These are phyloP conservation scores for Lecanicillium sp. DNA, from an alignment of 2,329 filamentous ascomycete genomes.

Conservation along the genomic window DNA sequence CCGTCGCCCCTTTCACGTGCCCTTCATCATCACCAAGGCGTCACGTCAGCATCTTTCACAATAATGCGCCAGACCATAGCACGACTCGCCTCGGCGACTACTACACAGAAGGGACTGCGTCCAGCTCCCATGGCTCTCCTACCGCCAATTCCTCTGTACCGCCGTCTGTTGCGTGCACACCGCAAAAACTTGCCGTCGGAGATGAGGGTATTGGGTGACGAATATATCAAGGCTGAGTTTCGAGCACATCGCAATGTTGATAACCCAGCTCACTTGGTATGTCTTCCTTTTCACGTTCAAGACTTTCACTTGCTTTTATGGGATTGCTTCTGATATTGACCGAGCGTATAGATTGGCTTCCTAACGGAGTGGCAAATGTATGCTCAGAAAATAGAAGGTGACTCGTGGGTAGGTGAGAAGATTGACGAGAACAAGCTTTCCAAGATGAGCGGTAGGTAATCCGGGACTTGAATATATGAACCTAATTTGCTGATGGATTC, in stretches of 20 bases:
- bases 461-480: background rate
- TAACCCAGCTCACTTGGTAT: conserved; percentile 84
- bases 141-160: conserved; percentile 82
- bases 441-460: conserved; percentile 79
- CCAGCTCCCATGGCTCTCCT: conserved; percentile 57
- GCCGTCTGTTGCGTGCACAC: conserved; percentile 78
- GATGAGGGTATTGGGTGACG: conserved; percentile 75
- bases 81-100: conserved; percentile 28
- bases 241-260: conserved; percentile 74
- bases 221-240: conserved; percentile 92
- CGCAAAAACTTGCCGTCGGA: conserved; percentile 67
- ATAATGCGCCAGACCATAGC: conserved; percentile 19
- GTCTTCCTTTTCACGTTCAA: conserved; percentile 16
- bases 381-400: conserved; percentile 83
- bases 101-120: conserved; percentile 21
- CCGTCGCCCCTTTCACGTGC: conserved; percentile 1
- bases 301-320: background rate
- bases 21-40: background rate
- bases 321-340: background rate
- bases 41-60: background rate
- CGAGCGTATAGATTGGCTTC: conserved; percentile 67
- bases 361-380: conserved; percentile 95
- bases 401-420: conserved; percentile 75
- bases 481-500: conserved; percentile 9
- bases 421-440: conserved; percentile 76